These are phyloP conservation scores for Plasmodium vinckei DNA, from an alignment of 169 alveolate species.

Conservation along the genomic window DNA sequence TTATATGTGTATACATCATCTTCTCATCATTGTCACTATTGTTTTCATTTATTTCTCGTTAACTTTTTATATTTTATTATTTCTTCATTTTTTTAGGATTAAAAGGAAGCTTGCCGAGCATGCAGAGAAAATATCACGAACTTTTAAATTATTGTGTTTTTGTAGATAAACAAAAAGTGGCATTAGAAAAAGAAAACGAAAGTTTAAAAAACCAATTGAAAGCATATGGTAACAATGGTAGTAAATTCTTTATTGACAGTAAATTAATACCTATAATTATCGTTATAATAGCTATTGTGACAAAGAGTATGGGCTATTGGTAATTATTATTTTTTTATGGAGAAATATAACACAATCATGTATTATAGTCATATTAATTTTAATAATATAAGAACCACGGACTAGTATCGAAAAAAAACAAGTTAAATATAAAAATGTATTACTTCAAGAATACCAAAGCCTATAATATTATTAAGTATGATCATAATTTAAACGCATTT, in stretches of 20 bases:
- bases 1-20: neutral
- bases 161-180: constrained; percentile 88
- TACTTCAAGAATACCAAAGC: no score
- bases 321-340: neutral
- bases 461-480: no score
- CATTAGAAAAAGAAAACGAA: constrained; percentile 85
- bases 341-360: neutral
- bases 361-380: neutral
- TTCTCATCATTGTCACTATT: constrained; percentile 3
- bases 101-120: constrained; percentile 77
- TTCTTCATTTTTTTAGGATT: constrained; percentile 76
- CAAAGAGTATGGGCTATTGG: constrained; percentile 75
- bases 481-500: no score
- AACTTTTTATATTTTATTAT: constrained; percentile 15
- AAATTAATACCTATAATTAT: constrained; percentile 56
- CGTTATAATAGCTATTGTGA: constrained; percentile 56
- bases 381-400: neutral
- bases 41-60: constrained; percentile 4
- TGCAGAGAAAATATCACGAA: constrained; percentile 87
- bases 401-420: neutral
- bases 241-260: constrained; percentile 54
- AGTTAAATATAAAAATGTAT: neutral
- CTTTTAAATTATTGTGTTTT: constrained; percentile 90
- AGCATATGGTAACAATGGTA: constrained; percentile 51
- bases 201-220: constrained; percentile 77